Percentiles rank a stretch among this genome's conserved stretches.
phyloP scores from a whole-genome alignment of 805 yeast genomes.

The Pichia phayaonensis region DNA sequence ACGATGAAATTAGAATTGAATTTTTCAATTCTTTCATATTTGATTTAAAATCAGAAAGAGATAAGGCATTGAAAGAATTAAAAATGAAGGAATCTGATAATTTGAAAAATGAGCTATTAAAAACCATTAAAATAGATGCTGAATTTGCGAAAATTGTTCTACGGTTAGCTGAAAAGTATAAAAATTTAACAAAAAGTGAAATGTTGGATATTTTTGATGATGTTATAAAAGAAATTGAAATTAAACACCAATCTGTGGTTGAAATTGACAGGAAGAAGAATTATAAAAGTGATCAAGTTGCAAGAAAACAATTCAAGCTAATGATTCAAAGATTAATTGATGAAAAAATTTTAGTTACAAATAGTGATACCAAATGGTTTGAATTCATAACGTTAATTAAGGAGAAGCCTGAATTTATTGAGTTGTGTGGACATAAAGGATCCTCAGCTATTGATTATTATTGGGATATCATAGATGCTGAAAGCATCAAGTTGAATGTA shows the following conservation, averaged over 20 bases:
- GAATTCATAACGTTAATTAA: constrained; percentile 45
- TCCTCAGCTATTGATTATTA: constrained; percentile 72
- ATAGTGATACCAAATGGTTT: constrained; percentile 51
- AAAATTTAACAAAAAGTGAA: constrained; percentile 1
- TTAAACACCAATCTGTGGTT: neutral
- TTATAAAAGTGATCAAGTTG: constrained; percentile 52
- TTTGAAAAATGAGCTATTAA: constrained; percentile 40
- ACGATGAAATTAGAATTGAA: constrained; percentile 45
- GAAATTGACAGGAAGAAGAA: constrained; percentile 31
- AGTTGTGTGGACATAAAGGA: constrained; percentile 66
- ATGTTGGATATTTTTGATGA: constrained; percentile 34
- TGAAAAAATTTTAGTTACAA: constrained; percentile 24
- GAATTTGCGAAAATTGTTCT: constrained; percentile 2
- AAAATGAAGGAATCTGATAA: constrained; percentile 46
- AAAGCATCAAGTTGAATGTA: constrained; percentile 45
- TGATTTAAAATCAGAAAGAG: constrained; percentile 30
- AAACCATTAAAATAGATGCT: neutral
- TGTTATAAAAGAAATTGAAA: constrained; percentile 9
- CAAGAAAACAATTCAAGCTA: constrained; percentile 50
- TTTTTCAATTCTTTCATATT: constrained; percentile 46
- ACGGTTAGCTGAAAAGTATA: constrained; percentile 40
- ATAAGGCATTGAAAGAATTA: constrained; percentile 17
- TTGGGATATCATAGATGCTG: constrained; percentile 65
- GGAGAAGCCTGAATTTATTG: constrained; percentile 49
- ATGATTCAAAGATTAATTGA: constrained; percentile 34